phyloP scores from a whole-genome alignment of 176 grass and related monocot species.

The Aegilops bicornis region DNA sequence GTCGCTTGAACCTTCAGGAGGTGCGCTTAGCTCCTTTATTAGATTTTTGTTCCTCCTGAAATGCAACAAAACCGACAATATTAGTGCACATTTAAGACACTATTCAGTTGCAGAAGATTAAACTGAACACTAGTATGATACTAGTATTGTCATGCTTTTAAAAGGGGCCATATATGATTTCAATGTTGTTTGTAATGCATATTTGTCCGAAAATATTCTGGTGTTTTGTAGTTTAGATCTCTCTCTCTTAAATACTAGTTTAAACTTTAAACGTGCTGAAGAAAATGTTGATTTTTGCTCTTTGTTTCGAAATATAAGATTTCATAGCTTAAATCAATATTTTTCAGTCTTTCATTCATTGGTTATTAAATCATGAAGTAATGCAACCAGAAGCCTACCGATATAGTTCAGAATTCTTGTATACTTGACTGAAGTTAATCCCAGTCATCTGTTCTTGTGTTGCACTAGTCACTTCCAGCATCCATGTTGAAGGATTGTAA shows the following conservation, averaged over 20 bases:
- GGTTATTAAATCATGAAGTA: neutral
- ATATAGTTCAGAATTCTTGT: constrained; percentile 72
- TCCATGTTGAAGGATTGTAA: constrained; percentile 92
- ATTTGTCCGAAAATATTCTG: constrained; percentile 15
- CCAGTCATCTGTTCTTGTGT: constrained; percentile 58
- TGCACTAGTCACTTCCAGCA: constrained; percentile 66
- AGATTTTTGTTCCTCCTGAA: constrained; percentile 62
- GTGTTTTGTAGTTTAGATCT: constrained; percentile 13
- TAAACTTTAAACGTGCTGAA: neutral
- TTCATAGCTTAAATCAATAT: neutral
- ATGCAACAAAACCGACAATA: neutral
- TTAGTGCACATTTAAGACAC: constrained; percentile 16
- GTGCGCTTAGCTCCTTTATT: constrained; percentile 66
- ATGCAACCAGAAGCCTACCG: constrained; percentile 30
- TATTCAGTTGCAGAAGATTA: neutral
- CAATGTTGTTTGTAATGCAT: neutral
- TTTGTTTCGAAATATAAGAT: neutral
- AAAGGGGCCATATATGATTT: neutral
- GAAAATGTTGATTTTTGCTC: neutral
- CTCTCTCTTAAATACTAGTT: neutral
- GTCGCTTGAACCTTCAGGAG: constrained; percentile 61
- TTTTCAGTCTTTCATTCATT: neutral
- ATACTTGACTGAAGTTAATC: constrained; percentile 52
- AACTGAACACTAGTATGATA: neutral
- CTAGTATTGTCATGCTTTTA: neutral